Percentiles rank a stretch among this genome's conserved stretches.
These are phyloP conservation scores for Paecilomyces sp. DNA, from an alignment of 2,329 filamentous ascomycete genomes.

Conservation along the genomic window DNA sequence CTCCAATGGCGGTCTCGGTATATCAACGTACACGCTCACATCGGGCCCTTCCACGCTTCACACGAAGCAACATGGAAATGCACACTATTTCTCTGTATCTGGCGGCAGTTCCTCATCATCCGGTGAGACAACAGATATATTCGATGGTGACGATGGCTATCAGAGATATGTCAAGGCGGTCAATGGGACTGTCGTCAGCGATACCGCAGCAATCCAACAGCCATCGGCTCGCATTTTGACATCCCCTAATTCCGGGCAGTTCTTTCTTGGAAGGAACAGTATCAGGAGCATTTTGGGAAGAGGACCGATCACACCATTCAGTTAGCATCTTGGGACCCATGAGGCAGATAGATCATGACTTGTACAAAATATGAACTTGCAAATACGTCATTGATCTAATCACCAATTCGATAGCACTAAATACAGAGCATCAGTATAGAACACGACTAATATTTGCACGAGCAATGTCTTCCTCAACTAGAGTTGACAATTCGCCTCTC, in stretches of 20 bases:
- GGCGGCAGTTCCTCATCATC: slow-evolving; percentile 16
- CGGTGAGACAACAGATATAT: slow-evolving; percentile 21
- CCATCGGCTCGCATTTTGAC: neutral
- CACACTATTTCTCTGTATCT: slow-evolving; percentile 15
- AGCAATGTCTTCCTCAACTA: no score
- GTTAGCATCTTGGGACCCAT: neutral
- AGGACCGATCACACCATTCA: slow-evolving; percentile 18
- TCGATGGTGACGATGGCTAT: slow-evolving; percentile 16
- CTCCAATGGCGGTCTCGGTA: slow-evolving; percentile 33
- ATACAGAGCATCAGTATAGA: neutral
- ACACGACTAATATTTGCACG: no score
- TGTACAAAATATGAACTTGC: no score
- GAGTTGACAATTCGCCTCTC: no score
- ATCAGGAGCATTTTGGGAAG: slow-evolving; percentile 28
- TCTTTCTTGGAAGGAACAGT: slow-evolving; percentile 12
- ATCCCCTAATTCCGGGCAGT: slow-evolving; percentile 1
- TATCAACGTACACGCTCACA: slow-evolving; percentile 55
- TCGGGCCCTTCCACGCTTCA: slow-evolving; percentile 17
- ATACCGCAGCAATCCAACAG: slow-evolving; percentile 6
- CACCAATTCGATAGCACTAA: no score
- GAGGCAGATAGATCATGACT: neutral
- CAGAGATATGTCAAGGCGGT: slow-evolving; percentile 15
- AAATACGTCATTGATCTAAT: no score
- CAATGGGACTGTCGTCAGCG: slow-evolving; percentile 18
- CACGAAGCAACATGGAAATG: slow-evolving; percentile 22